Evolutionary conservation across 1,284 basidiomycete genomes (phyloP), one percentile per base, ranked within the genome.

Genomic region (Polyporus tsugae): DNA sequence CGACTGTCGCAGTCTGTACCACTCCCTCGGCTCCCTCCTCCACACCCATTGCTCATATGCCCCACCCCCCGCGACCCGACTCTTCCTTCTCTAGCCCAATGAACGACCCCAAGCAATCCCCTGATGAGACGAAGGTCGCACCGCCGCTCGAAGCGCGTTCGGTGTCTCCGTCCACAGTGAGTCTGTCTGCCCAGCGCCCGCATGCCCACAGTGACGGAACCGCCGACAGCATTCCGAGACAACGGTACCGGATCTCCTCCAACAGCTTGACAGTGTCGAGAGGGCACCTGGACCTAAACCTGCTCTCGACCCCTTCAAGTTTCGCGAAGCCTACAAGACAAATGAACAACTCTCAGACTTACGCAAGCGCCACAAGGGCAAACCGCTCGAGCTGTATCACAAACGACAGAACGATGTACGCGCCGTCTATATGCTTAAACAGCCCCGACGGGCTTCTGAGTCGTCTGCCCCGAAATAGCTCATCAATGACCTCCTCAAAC

Each of bases 401-500:
- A 81, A 86, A 62, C 88, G 83, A 61, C 97, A 99, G 80, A 99
- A 99, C 83, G 83, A 89, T 69, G 93, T 93, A 67, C 49, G 84
- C 82, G 35, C 41, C 42, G 59, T 73, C 62, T 60, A 57, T 61
- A 46, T 60, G 38, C 64, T 19, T 62, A 25, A 49, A 49, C 52
- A 22, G 35, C 41, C 22, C 17, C 58, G 36, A 9, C 46, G 11
- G 10, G 46, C 46, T 25, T 49, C 46, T 33, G n/a, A n/a, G 29
- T 11, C 7, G 29, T 44, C 64, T 72, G 33, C 59, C 38, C 63
- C 36, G 44, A 59, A 29, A 57, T 74, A 95, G 87, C 91, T 97
- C 72, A 98, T 99, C 72, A 80, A 83, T 42, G 87, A 88, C 25
- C 82, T 98, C 67, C 87, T 99, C 65, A 98, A 98, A 81, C 89